phyloP scores from a whole-genome alignment of 140 eudicot species.

The Flaveria floridana region DNA sequence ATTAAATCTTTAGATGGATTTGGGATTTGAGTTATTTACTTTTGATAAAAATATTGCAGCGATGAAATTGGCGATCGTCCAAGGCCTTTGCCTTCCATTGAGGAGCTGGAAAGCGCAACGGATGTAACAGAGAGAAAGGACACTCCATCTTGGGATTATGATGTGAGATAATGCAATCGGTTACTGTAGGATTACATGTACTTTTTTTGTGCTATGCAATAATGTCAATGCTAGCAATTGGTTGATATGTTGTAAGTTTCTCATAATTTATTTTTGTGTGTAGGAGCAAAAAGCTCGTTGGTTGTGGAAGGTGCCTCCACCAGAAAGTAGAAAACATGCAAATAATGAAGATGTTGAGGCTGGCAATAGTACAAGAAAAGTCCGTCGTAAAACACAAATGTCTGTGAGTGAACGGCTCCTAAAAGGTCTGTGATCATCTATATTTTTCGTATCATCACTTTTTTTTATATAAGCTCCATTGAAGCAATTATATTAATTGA shows the following conservation, averaged over 20 bases:
- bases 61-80: conserved; percentile 79
- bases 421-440: conserved; percentile 49
- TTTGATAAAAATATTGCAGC: conserved; percentile 35
- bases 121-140: conserved; percentile 59
- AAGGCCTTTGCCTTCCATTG: conserved; percentile 56
- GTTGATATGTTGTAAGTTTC: background rate
- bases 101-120: conserved; percentile 58
- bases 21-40: background rate
- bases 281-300: conserved; percentile 59
- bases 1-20: background rate
- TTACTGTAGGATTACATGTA: background rate
- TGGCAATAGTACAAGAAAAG: conserved; percentile 42
- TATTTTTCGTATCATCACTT: too few relatives aligned
- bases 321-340: conserved; percentile 54
- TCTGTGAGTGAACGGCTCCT: conserved; percentile 65
- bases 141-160: conserved; percentile 80
- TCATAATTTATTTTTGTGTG: conserved; percentile 5
- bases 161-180: conserved; percentile 46
- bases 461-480: too few relatives aligned
- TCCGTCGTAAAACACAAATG: conserved; percentile 41
- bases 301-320: conserved; percentile 72
- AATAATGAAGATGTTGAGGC: conserved; percentile 31
- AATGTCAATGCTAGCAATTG: background rate
- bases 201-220: background rate
- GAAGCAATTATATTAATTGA: background rate